Percentiles rank a stretch among this genome's conserved stretches.
Conservation (phyloP, 352 stramenopile genomes). For the Globisporangium barbulae region DNA sequence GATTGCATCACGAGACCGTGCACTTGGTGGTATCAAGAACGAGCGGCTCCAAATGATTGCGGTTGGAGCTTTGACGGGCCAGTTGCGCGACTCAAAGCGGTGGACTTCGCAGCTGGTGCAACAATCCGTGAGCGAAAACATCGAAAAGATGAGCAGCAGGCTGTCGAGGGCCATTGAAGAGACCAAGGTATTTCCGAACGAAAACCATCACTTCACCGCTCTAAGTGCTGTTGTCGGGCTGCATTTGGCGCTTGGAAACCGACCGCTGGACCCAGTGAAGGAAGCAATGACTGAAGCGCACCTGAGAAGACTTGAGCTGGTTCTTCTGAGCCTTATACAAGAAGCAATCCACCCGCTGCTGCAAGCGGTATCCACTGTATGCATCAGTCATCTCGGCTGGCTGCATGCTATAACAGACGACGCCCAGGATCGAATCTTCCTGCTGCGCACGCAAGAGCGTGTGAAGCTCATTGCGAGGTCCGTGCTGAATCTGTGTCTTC, state of each 20-base stretch:
- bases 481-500: constrained; percentile 1
- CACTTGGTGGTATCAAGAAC: constrained; percentile 16
- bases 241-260: constrained; percentile 32
- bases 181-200: constrained; percentile 30
- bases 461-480: constrained; percentile 5
- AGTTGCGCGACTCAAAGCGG: constrained; percentile 34
- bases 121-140: constrained; percentile 20
- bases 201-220: constrained; percentile 16
- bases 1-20: constrained; percentile 14
- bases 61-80: constrained; percentile 33
- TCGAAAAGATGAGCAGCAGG: constrained; percentile 22
- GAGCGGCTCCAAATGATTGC: constrained; percentile 22
- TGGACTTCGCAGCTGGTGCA: constrained; percentile 30
- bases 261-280: constrained; percentile 23
- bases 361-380: constrained; percentile 20
- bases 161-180: constrained; percentile 35
- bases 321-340: constrained; percentile 22
- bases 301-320: constrained; percentile 23
- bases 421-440: background rate
- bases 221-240: constrained; percentile 28
- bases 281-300: constrained; percentile 14
- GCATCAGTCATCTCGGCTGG: constrained; percentile 25
- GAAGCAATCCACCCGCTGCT: constrained; percentile 20
- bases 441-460: background rate
- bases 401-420: constrained; percentile 18